phyloP scores from a whole-genome alignment of 2,329 filamentous ascomycete species.

The Emericellopsis cladophorae region DNA sequence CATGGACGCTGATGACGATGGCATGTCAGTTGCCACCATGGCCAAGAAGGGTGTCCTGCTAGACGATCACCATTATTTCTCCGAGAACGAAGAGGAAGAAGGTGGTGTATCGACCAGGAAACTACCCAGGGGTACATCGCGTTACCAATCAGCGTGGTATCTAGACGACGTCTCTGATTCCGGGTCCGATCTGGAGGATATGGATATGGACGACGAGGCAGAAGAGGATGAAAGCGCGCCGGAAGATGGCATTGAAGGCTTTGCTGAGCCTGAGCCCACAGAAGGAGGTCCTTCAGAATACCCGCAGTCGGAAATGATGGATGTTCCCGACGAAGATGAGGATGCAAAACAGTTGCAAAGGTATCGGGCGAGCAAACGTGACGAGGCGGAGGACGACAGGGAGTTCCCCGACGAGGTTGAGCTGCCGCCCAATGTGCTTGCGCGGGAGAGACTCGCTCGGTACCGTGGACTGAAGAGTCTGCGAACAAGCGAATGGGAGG shows the following conservation, averaged over 20 bases:
- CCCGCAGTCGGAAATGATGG: constrained; percentile 84
- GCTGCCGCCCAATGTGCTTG: constrained; percentile 74
- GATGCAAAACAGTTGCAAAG: constrained; percentile 65
- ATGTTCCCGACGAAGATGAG: constrained; percentile 73
- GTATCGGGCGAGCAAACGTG: constrained; percentile 65
- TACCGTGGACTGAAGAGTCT: constrained; percentile 91
- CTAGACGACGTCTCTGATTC: constrained; percentile 70
- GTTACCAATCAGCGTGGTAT: constrained; percentile 92
- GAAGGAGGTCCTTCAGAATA: constrained; percentile 80
- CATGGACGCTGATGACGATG: constrained; percentile 53
- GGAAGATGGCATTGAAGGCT: constrained; percentile 71
- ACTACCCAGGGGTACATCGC: constrained; percentile 81
- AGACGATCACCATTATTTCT: constrained; percentile 97
- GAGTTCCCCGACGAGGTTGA: constrained; percentile 98
- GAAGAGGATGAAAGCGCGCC: constrained; percentile 53
- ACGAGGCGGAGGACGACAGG: constrained; percentile 77
- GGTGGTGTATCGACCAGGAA: constrained; percentile 47
- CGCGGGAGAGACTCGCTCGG: constrained; percentile 70
- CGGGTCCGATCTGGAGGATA: constrained; percentile 70
- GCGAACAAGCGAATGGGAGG: constrained; percentile 78
- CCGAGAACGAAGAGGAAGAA: constrained; percentile 60
- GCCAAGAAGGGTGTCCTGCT: constrained; percentile 78
- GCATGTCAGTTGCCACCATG: constrained; percentile 19
- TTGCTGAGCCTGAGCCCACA: constrained; percentile 53
- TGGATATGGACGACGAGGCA: constrained; percentile 42